A percentile compares a stretch with the other conserved stretches of the same genome.
Conservation (phyloP, 768 basidiomycete species). For the Pleurotus giganteus region DNA sequence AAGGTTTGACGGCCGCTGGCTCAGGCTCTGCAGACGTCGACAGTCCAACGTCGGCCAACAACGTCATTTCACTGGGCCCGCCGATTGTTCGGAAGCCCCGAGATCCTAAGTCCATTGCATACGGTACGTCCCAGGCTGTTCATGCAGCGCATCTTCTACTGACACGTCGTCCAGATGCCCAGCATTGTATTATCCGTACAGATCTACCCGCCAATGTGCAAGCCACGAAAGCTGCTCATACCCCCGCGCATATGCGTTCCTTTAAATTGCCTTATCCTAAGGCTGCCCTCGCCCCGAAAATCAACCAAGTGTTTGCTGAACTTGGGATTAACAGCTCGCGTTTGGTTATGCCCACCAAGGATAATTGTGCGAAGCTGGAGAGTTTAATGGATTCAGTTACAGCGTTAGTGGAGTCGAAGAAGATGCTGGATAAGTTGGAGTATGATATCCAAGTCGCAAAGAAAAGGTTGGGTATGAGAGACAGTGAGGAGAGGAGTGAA, state of each 20-base stretch:
- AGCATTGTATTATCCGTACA: constrained; percentile 71
- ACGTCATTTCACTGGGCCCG: constrained; percentile 24
- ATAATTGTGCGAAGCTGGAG: constrained; percentile 75
- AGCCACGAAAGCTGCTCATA: constrained; percentile 73
- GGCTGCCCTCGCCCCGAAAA: constrained; percentile 67
- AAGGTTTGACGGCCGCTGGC: constrained; percentile 16
- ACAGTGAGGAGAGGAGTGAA: constrained; percentile 39
- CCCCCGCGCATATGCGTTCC: constrained; percentile 81
- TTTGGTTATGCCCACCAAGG: constrained; percentile 92
- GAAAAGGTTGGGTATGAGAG: constrained; percentile 54
- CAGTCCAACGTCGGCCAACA: constrained; percentile 48
- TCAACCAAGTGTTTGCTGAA: constrained; percentile 74
- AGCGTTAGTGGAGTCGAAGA: constrained; percentile 85
- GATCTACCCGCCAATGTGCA: constrained; percentile 52
- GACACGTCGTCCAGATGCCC: constrained; percentile 44
- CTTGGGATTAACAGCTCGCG: constrained; percentile 69
- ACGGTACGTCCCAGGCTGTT: constrained; percentile 39
- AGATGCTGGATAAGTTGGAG: constrained; percentile 80
- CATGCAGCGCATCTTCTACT: constrained; percentile 14
- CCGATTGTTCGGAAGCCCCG: constrained; percentile 42
- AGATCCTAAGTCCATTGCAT: constrained; percentile 54
- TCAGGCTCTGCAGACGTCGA: constrained; percentile 36
- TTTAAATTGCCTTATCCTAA: constrained; percentile 84
- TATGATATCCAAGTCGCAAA: constrained; percentile 78
- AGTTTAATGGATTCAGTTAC: constrained; percentile 68